Conservation (phyloP, 1,139 yeast genomes). For the Tardiomyces digboiensis region DNA sequence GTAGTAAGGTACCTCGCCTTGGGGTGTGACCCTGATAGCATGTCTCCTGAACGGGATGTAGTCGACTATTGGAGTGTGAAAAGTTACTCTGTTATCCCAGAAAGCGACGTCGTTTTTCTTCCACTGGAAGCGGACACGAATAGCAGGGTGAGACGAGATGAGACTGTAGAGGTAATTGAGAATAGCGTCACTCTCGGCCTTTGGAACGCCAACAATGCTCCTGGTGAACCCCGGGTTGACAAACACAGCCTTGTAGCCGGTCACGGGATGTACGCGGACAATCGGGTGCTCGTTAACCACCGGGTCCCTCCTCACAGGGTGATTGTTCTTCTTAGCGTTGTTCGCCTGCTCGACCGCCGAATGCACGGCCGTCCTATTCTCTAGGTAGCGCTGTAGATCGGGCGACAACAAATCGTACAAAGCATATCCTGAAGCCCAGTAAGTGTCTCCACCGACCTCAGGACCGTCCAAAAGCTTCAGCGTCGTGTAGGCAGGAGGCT, state of each 20-base stretch:
- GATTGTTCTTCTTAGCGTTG: slow-evolving; percentile 43
- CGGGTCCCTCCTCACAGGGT: slow-evolving; percentile 54
- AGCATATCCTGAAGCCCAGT: slow-evolving; percentile 53
- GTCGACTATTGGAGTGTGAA: slow-evolving; percentile 45
- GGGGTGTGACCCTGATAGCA: slow-evolving; percentile 59
- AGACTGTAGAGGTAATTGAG: slow-evolving; percentile 44
- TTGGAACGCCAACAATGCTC: slow-evolving; percentile 54
- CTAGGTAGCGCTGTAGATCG: slow-evolving; percentile 43
- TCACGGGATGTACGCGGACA: slow-evolving; percentile 60
- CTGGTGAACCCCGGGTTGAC: slow-evolving; percentile 54
- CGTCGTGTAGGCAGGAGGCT: slow-evolving; percentile 60
- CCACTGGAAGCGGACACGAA: slow-evolving; percentile 51
- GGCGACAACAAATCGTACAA: slow-evolving; percentile 66
- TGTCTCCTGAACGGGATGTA: slow-evolving; percentile 42
- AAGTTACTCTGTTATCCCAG: slow-evolving; percentile 65
- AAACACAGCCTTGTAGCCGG: slow-evolving; percentile 50
- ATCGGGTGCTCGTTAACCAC: slow-evolving; percentile 55
- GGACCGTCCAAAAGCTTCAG: slow-evolving; percentile 55
- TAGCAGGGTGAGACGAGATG: slow-evolving; percentile 42
- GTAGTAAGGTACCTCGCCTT: slow-evolving; percentile 36
- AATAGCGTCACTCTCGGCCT: slow-evolving; percentile 51
- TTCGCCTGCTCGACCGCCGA: slow-evolving; percentile 63
- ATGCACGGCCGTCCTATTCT: slow-evolving; percentile 52
- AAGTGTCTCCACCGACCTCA: slow-evolving; percentile 65
- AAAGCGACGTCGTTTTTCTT: slow-evolving; percentile 52